Conservation (phyloP, 2,329 filamentous ascomycete genomes). For the Davidsoniella australis region DNA sequence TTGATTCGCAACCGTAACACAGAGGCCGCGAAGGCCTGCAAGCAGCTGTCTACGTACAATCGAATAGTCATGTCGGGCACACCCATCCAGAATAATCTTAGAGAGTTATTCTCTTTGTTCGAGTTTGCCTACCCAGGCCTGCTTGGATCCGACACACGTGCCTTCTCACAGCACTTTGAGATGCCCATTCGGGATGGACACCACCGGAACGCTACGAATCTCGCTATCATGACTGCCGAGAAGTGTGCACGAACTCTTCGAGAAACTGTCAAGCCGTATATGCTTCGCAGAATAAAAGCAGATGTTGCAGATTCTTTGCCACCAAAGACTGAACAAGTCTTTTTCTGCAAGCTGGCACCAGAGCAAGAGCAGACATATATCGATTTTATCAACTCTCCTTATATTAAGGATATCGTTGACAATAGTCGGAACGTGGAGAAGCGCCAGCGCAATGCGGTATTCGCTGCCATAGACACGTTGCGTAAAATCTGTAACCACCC, state of each 20-base stretch:
- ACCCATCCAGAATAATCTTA: conserved; percentile 92
- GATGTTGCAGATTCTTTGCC: conserved; percentile 89
- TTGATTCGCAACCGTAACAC: conserved; percentile 96
- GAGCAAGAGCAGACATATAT: conserved; percentile 15
- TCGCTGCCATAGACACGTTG: conserved; percentile 81
- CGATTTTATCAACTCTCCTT: conserved; percentile 11
- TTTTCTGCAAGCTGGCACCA: conserved; percentile 83
- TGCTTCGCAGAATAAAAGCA: conserved; percentile 80
- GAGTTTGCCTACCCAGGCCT: conserved; percentile 97
- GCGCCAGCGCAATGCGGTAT: conserved; percentile 10
- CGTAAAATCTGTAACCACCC: conserved; percentile 98
- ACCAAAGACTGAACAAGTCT: conserved; percentile 86
- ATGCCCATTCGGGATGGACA: conserved; percentile 85
- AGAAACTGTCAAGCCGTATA: conserved; percentile 81
- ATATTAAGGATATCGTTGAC: conserved; percentile 12
- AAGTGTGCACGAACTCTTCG: conserved; percentile 90
- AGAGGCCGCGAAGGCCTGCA: conserved; percentile 85
- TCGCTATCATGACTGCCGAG: conserved; percentile 86
- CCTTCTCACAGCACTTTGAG: conserved; percentile 82
- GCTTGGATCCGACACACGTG: conserved; percentile 67
- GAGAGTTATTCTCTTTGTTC: conserved; percentile 91
- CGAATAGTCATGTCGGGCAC: conserved; percentile 89
- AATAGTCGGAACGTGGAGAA: not conserved
- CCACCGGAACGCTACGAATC: conserved; percentile 84
- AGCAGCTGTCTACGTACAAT: conserved; percentile 78